Conservation (phyloP, 768 basidiomycete genomes). For the Phanerochaete carnosa region DNA sequence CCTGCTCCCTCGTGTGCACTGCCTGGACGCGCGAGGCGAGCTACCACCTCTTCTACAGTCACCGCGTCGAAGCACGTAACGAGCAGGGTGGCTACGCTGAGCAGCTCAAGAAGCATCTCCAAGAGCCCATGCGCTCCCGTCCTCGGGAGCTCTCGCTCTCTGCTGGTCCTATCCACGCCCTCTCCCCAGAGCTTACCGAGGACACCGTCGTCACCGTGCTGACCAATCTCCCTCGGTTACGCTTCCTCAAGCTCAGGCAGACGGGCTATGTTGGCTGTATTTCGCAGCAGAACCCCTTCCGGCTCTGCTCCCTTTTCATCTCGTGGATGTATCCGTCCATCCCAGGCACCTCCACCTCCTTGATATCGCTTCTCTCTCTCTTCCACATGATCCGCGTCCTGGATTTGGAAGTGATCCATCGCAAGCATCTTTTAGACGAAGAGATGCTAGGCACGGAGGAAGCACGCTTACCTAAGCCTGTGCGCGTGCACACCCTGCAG, state of each 20-base stretch:
- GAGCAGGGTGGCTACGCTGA: constrained; percentile 7
- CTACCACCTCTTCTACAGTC: constrained; percentile 14
- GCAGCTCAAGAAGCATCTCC: neutral
- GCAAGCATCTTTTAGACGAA: constrained; percentile 6
- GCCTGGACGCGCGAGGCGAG: constrained; percentile 14
- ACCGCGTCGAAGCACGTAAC: constrained; percentile 7
- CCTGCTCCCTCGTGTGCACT: constrained; percentile 18
- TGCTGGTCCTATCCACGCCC: constrained; percentile 2
- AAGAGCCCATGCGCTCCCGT: neutral
- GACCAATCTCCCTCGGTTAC: neutral
- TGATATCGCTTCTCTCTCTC: constrained; percentile 7
- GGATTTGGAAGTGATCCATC: constrained; percentile 9
- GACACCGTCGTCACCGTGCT: constrained; percentile 3
- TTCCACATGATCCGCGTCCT: constrained; percentile 6
- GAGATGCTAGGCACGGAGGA: neutral
- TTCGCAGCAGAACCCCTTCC: neutral
- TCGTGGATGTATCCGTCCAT: constrained; percentile 13
- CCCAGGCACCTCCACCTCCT: constrained; percentile 1
- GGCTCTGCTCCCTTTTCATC: neutral
- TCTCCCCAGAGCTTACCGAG: constrained; percentile 7
- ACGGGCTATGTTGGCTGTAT: constrained; percentile 5
- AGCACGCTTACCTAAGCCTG: neutral
- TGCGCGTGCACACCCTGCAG: constrained; percentile 1
- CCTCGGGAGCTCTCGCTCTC: constrained; percentile 2
- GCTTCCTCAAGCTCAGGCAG: constrained; percentile 8